Conservation (phyloP, 1,284 basidiomycete genomes). For the Boletellus deceptivus region DNA sequence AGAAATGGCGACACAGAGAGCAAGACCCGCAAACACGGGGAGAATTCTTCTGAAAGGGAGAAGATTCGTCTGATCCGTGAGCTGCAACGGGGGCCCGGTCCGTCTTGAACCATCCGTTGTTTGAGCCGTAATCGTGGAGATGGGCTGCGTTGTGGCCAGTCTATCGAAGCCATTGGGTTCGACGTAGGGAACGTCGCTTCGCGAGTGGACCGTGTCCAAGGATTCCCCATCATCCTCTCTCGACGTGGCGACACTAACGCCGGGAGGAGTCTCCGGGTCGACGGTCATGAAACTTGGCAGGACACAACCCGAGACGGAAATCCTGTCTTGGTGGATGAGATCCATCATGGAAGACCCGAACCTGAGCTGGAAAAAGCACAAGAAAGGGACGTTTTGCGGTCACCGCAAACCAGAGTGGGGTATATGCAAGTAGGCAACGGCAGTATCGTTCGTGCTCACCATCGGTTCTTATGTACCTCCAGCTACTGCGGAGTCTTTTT, state of each 20-base stretch:
- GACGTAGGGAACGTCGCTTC: conserved; percentile 2
- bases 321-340: conserved; percentile 1
- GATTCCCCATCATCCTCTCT: conserved; percentile 2
- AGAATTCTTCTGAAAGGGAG: conserved; percentile 67
- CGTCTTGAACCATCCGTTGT: conserved; percentile 1
- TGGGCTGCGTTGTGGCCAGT: conserved; percentile 6
- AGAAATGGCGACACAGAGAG: conserved; percentile 56
- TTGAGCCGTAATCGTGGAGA: conserved; percentile 8
- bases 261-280: background rate
- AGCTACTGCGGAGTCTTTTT: conserved; percentile 1
- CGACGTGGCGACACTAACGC: background rate
- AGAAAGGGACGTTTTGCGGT: background rate
- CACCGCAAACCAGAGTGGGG: background rate
- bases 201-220: background rate
- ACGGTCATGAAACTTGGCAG: background rate
- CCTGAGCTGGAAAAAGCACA: background rate
- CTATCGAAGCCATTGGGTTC: background rate
- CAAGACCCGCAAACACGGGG: conserved; percentile 59
- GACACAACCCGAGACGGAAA: background rate
- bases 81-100: conserved; percentile 16
- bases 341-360: conserved; percentile 4
- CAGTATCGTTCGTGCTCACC: background rate
- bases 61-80: conserved; percentile 78
- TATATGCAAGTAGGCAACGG: conserved; percentile 1
- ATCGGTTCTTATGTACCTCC: conserved; percentile 16